Evolutionary conservation across 441 rosid species (phyloP).

Genomic region (Eutrema salsugineum): DNA sequence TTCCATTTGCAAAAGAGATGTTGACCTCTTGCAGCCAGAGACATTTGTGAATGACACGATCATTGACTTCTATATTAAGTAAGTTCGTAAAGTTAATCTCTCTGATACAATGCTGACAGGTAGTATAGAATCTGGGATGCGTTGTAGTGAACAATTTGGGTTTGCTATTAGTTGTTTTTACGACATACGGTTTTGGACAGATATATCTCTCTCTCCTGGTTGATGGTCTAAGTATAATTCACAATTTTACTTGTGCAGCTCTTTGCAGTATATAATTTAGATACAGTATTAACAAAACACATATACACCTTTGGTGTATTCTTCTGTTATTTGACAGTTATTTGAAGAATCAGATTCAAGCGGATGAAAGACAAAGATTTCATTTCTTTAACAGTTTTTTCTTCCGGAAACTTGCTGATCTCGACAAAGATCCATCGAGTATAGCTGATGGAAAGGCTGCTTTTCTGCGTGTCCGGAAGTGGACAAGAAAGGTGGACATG

Average conservation of each 20-base stretch:
- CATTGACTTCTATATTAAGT: slow-evolving; percentile 78
- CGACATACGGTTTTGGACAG: background rate
- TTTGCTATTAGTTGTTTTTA: background rate
- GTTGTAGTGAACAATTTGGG: background rate
- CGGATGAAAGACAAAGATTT: slow-evolving; percentile 49
- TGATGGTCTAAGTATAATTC: background rate
- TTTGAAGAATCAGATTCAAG: slow-evolving; percentile 55
- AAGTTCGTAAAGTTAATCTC: slow-evolving; percentile 22
- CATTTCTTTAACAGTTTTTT: slow-evolving; percentile 81
- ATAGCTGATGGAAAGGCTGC: slow-evolving; percentile 73
- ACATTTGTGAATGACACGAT: slow-evolving; percentile 72
- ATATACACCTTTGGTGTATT: slow-evolving; percentile 1
- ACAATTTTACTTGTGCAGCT: slow-evolving; percentile 7
- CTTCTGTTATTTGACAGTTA: slow-evolving; percentile 41
- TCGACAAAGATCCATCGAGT: slow-evolving; percentile 76
- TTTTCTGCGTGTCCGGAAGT: slow-evolving; percentile 69
- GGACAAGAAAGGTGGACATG: slow-evolving; percentile 74
- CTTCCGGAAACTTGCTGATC: slow-evolving; percentile 82
- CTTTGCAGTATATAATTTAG: background rate
- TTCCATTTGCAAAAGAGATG: slow-evolving; percentile 62
- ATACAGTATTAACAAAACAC: background rate
- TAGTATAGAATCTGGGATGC: slow-evolving; percentile 1
- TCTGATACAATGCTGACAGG: slow-evolving; percentile 8
- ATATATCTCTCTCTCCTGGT: slow-evolving; percentile 1
- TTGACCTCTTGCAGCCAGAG: slow-evolving; percentile 75